Percentiles rank a stretch among this genome's conserved stretches.
These are phyloP conservation scores for Eucalyptus albens DNA, from an alignment of 345 rosid species.

Conservation along the genomic window DNA sequence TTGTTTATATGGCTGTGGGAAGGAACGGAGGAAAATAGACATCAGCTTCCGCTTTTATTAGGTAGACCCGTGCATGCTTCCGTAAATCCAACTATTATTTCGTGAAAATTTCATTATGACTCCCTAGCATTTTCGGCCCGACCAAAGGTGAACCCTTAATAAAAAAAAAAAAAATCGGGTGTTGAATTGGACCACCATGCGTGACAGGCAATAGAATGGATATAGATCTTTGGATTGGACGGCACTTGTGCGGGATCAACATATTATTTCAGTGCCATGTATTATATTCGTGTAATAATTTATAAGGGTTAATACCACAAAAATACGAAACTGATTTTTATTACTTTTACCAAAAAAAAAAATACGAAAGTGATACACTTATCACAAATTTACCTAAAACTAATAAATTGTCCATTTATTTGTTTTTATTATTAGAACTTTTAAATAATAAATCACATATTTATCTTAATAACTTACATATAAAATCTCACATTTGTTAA, in stretches of 20 bases:
- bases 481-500: too few species aligned
- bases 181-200: neutral
- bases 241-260: rapidly evolving
- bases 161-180: neutral
- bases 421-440: too few species aligned
- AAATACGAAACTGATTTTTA: too few species aligned
- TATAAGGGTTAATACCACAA: rapidly evolving
- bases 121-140: neutral
- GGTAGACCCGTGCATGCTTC: neutral
- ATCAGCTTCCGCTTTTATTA: neutral
- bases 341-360: too few species aligned
- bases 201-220: rapidly evolving
- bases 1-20: neutral
- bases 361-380: rapidly evolving
- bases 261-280: rapidly evolving
- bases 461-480: rapidly evolving
- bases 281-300: neutral
- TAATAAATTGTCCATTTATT: rapidly evolving
- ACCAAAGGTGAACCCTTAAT: neutral
- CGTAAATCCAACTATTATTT: neutral
- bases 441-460: too few species aligned
- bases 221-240: neutral
- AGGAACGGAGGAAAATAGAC: neutral
- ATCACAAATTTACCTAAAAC: too few species aligned
- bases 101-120: neutral